Evolutionary conservation across 495 filamentous ascomycete genomes (phyloP).

Genomic region (Aeminium ludgeri): DNA sequence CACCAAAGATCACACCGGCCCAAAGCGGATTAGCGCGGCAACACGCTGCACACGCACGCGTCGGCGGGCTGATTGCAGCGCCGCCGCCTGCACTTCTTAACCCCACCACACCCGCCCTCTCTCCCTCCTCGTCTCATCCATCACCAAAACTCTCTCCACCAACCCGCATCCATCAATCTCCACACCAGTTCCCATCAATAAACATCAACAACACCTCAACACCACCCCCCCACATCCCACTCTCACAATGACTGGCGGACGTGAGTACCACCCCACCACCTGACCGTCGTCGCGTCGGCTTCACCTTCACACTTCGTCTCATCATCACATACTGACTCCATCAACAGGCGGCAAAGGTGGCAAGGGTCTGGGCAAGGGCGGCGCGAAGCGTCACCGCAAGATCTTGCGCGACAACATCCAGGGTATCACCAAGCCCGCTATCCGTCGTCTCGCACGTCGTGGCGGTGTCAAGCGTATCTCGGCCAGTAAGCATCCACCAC

Average conservation of each 20-base stretch:
- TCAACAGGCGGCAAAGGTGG: slow-evolving; percentile 32
- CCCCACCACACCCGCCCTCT: background rate
- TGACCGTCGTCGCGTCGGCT: slow-evolving; percentile 3
- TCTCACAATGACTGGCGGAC: slow-evolving; percentile 93
- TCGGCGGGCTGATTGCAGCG: too few species aligned
- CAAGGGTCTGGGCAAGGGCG: slow-evolving; percentile 36
- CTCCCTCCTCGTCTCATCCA: background rate
- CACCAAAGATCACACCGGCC: too few species aligned
- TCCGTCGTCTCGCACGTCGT: slow-evolving; percentile 83
- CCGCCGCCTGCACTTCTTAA: too few species aligned
- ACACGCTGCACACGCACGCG: too few species aligned
- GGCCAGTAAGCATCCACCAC: slow-evolving; percentile 43
- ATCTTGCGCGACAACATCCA: slow-evolving; percentile 43
- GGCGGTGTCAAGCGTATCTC: slow-evolving; percentile 82
- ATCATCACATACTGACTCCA: slow-evolving; percentile 15
- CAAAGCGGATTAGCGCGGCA: too few species aligned
- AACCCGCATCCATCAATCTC: slow-evolving; percentile 13
- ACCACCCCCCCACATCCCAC: slow-evolving; percentile 20
- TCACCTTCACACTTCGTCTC: too few species aligned
- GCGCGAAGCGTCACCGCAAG: slow-evolving; percentile 49
- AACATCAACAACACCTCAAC: slow-evolving; percentile 20
- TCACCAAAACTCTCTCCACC: slow-evolving; percentile 6
- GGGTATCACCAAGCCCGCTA: slow-evolving; percentile 99
- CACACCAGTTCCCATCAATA: slow-evolving; percentile 24
- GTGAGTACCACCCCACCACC: slow-evolving; percentile 44